Conservation (phyloP, 2,329 filamentous ascomycete genomes). For the Colletotrichum destructivum region DNA sequence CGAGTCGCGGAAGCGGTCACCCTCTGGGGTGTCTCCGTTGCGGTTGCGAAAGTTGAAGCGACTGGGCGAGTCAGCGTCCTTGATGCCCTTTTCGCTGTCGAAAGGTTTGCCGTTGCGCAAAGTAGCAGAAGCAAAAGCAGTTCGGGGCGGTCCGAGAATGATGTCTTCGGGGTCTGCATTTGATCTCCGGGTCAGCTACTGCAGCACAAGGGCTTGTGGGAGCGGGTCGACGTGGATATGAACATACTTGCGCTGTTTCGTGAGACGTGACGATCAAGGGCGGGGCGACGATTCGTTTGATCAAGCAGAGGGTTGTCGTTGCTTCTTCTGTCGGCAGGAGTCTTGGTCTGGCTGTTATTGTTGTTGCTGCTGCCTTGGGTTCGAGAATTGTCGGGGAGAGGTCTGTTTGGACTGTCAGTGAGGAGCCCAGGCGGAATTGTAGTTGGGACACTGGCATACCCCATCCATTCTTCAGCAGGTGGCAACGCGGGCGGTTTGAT, state of each 20-base stretch:
- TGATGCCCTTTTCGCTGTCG: conserved; percentile 68
- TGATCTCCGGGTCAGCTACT: conserved; percentile 48
- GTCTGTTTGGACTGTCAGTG: conserved; percentile 50
- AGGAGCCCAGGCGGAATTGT: conserved; percentile 25
- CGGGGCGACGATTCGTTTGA: conserved; percentile 66
- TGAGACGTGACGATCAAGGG: conserved; percentile 67
- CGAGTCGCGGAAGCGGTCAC: conserved; percentile 65
- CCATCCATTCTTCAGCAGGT: conserved; percentile 96
- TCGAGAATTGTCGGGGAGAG: conserved; percentile 62
- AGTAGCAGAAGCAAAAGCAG: conserved; percentile 83
- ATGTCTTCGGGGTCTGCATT: conserved; percentile 81
- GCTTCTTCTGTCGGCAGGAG: conserved; percentile 61
- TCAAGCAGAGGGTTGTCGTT: conserved; percentile 63
- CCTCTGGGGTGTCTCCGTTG: conserved; percentile 65
- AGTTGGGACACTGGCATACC: conserved; percentile 68
- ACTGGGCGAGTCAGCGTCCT: conserved; percentile 68
- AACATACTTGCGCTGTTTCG: conserved; percentile 71
- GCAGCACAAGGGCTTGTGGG: conserved; percentile 37
- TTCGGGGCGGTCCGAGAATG: conserved; percentile 87
- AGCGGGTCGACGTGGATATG: conserved; percentile 21
- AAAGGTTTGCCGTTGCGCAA: conserved; percentile 63
- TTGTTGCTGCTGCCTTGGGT: conserved; percentile 58
- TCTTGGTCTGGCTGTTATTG: conserved; percentile 52
- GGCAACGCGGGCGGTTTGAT: conserved; percentile 84
- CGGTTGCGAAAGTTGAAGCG: conserved; percentile 73